Base-by-base conservation (phyloP, 1,284 basidiomycete genomes). In the Phylloboletellus chloephorus region DNA sequence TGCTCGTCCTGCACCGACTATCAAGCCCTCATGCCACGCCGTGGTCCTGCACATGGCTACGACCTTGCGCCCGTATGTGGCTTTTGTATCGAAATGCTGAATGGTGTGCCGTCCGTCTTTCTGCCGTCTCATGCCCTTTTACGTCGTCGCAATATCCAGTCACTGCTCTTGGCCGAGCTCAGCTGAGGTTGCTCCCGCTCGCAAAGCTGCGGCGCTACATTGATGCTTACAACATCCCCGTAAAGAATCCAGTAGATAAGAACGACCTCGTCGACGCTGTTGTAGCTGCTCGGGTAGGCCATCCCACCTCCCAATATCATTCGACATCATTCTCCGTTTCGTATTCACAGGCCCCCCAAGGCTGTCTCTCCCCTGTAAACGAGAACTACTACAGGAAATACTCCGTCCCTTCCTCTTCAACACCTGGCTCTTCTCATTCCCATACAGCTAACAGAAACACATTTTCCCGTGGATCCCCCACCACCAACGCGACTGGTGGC, bases 1-100 rank as follows among this genome's bases (percentile, higher is more conserved):
- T 88, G 84, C 54, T 70, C 76, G 30, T 76, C 72, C 35, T 88
- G 84, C 57, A 69, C 78, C 0, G 84, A 87, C 55, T 87, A 73
- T 57, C 79, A 80, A 52, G 85, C 82, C 1, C 67, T 88, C 31
- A 78, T 84, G 76, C 84, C 82, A 19, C 73, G 82, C 16, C 44
- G 50, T 15, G 72, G 72, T 2, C 44, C 56, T 15, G 65, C 68
- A 5, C 61, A 66, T 17, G 83, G 84, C 2, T 81, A 85, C 57
- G 79, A 83, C 52, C 52, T 66, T 5, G 70, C 75, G 47, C 63
- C 70, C 22, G 84, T 88, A 17, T 88, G 84, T 52, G 77, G 68
- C 2, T 85, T 69, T 56, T 88, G 84, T 60, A 78, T 85, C 31
- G 83, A 86, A 42, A 69, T 73, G 52, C 61, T 88, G 21, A 76